Percentiles rank a stretch among this genome's conserved stretches.
These are phyloP conservation scores for Emmonsiellopsis sp. DNA, from an alignment of 2,329 filamentous ascomycete genomes.

Conservation along the genomic window DNA sequence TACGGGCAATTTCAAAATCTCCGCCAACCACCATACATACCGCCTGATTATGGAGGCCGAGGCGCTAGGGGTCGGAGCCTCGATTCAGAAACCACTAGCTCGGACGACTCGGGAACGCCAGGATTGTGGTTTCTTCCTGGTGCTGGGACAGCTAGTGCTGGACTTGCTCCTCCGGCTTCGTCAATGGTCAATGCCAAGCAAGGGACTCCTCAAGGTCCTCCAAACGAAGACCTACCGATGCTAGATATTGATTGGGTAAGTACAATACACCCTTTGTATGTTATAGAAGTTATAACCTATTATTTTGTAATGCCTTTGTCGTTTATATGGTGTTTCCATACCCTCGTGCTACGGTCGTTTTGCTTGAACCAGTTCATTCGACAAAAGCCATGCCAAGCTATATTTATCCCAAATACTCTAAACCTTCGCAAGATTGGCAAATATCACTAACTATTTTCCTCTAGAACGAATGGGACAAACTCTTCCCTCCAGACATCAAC, in stretches of 20 bases:
- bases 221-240: slow-evolving; percentile 24
- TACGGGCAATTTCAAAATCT: neutral
- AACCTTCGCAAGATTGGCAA: no score
- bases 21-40: neutral
- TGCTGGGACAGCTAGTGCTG: slow-evolving; percentile 7
- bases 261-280: slow-evolving; percentile 7
- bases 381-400: neutral
- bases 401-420: no score
- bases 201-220: slow-evolving; percentile 5
- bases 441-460: neutral
- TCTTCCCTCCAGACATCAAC: slow-evolving; percentile 37
- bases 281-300: no score
- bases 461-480: slow-evolving; percentile 26
- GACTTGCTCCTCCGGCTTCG: slow-evolving; percentile 5
- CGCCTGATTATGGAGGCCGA: neutral
- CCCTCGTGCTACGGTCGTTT: neutral
- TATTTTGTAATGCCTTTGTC: neutral
- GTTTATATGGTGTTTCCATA: slow-evolving; percentile 3
- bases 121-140: slow-evolving; percentile 13
- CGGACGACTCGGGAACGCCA: slow-evolving; percentile 9
- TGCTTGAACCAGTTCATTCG: neutral
- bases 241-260: slow-evolving; percentile 59
- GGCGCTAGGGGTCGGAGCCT: slow-evolving; percentile 6
- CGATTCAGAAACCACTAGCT: slow-evolving; percentile 7
- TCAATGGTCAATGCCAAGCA: slow-evolving; percentile 12